phyloP scores from a whole-genome alignment of 2,329 filamentous ascomycete species.

The Fusarium algeriense region DNA sequence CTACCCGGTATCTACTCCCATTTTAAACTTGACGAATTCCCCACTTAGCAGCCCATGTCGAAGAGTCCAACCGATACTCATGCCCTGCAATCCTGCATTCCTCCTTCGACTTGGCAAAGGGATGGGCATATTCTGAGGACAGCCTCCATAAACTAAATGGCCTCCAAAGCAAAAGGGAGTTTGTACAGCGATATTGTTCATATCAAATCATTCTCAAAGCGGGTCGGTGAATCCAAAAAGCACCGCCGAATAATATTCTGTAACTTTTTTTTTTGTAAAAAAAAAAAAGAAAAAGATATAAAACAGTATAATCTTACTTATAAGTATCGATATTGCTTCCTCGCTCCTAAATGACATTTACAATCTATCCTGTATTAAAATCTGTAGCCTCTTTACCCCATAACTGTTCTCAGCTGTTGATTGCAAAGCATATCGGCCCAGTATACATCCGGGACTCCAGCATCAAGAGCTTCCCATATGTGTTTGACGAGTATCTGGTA shows the following conservation, averaged over 20 bases:
- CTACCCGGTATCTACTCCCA: neutral
- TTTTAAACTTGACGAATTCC: conserved; percentile 67
- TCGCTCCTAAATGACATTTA: no score
- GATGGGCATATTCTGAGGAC: conserved; percentile 57
- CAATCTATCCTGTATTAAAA: neutral
- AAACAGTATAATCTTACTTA: no score
- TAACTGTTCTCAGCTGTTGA: neutral
- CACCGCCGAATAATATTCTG: no score
- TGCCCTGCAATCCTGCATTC: conserved; percentile 58
- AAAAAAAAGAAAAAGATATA: no score
- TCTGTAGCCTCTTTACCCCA: neutral
- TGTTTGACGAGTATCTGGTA: conserved; percentile 1
- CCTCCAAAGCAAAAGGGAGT: conserved; percentile 68
- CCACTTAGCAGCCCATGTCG: conserved; percentile 68
- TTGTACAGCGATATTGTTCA: no score
- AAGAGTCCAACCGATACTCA: conserved; percentile 67
- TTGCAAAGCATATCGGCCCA: conserved; percentile 1
- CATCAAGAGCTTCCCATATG: conserved; percentile 1
- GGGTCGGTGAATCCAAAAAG: no score
- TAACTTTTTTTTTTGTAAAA: no score
- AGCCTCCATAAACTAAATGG: conserved; percentile 71
- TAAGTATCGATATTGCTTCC: no score
- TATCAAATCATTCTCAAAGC: no score
- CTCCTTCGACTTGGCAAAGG: conserved; percentile 67
- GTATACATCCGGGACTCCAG: neutral